phyloP scores from a whole-genome alignment of 192 early-diverging fungal genomes.

The Cladochytrium replicatum region DNA sequence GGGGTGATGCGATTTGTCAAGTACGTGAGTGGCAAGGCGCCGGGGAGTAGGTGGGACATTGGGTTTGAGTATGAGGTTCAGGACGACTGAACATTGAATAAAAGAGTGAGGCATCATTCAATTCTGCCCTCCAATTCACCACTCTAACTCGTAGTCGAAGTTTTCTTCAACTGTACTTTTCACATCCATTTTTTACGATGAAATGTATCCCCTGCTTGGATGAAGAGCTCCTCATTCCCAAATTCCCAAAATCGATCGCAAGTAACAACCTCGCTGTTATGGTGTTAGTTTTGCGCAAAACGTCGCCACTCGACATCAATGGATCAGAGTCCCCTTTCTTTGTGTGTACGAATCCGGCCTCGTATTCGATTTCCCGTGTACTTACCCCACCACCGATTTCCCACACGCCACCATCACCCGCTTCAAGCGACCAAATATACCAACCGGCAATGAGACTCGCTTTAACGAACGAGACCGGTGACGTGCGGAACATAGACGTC shows the following conservation, averaged over 20 bases:
- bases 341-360: no score
- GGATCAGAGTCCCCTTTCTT: no score
- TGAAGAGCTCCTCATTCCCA: no score
- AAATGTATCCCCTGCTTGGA: background rate
- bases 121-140: background rate
- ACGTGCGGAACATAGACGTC: conserved; percentile 39
- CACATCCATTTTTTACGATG: background rate
- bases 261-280: no score
- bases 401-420: no score
- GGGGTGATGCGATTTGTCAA: conserved; percentile 71
- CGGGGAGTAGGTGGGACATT: conserved; percentile 71
- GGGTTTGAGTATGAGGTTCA: conserved; percentile 53
- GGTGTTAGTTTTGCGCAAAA: no score
- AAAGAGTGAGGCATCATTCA: background rate
- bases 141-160: background rate
- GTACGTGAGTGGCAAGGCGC: conserved; percentile 67
- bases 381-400: no score
- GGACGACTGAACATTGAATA: conserved; percentile 4
- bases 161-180: background rate
- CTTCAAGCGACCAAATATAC: no score
- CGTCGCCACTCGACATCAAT: no score
- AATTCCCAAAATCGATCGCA: no score
- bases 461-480: conserved; percentile 46
- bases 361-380: no score
- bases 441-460: conserved; percentile 58